These are phyloP conservation scores for Rhizophora mangle DNA, from an alignment of 345 rosid species.

Conservation along the genomic window DNA sequence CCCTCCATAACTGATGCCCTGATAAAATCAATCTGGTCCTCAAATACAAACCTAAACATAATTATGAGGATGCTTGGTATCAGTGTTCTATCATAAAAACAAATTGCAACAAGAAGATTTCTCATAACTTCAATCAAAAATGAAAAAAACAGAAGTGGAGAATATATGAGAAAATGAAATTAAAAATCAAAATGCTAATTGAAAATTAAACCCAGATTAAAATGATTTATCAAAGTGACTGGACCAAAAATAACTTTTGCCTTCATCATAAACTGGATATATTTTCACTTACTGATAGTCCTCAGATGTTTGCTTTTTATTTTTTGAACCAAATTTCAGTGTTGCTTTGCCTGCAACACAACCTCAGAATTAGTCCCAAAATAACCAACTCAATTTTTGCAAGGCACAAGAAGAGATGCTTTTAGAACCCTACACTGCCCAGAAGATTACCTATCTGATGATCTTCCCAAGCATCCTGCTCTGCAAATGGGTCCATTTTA, in stretches of 20 bases:
- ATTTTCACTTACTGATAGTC: constrained; percentile 66
- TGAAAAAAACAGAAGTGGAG: not conserved
- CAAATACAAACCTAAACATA: constrained; percentile 73
- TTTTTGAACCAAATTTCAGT: constrained; percentile 77
- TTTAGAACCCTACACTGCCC: constrained; percentile 6
- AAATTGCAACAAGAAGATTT: not conserved
- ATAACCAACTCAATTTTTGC: constrained; percentile 6
- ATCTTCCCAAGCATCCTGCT: constrained; percentile 99
- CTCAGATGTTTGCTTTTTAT: constrained; percentile 57
- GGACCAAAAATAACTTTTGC: not conserved
- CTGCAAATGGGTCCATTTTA: constrained; percentile 97
- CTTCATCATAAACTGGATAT: not conserved
- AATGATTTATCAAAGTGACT: not conserved
- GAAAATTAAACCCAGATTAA: not conserved
- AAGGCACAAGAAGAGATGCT: not conserved
- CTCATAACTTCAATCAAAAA: constrained; percentile 1
- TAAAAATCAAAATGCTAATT: constrained; percentile 7
- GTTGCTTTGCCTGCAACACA: constrained; percentile 71
- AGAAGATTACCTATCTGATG: constrained; percentile 73
- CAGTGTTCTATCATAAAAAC: not conserved
- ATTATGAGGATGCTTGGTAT: not conserved
- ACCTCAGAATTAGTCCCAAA: constrained; percentile 11
- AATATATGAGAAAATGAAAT: not conserved
- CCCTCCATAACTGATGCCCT: constrained; percentile 82
- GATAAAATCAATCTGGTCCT: constrained; percentile 91